phyloP scores from a whole-genome alignment of 1,284 basidiomycete species.

The Chondrostereum purpureum region DNA sequence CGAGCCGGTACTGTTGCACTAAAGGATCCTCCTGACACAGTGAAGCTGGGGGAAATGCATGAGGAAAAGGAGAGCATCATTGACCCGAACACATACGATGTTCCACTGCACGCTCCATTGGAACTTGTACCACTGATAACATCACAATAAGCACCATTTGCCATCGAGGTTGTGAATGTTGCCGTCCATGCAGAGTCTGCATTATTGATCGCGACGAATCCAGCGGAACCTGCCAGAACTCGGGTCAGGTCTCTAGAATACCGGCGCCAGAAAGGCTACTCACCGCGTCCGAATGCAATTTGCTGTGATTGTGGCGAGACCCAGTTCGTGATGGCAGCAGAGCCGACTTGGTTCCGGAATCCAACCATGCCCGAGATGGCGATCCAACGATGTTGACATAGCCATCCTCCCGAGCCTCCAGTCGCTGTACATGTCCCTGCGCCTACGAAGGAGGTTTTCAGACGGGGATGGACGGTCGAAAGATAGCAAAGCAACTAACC shows the following conservation, averaged over 20 bases:
- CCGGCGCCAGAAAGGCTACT: background rate
- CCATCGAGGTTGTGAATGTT: conserved; percentile 36
- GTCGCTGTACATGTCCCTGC: conserved; percentile 44
- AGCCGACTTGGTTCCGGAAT: conserved; percentile 55
- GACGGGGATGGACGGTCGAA: too few species aligned
- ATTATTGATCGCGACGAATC: conserved; percentile 48
- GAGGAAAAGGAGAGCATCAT: too few species aligned
- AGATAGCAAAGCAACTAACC: conserved; percentile 26
- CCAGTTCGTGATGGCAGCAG: conserved; percentile 46
- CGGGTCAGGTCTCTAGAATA: background rate
- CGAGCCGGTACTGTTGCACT: conserved; percentile 45
- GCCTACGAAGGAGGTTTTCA: too few species aligned
- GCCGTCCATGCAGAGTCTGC: conserved; percentile 32
- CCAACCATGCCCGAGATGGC: conserved; percentile 57
- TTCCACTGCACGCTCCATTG: conserved; percentile 30
- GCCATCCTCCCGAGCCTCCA: conserved; percentile 50
- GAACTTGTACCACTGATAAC: conserved; percentile 31
- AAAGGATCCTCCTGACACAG: conserved; percentile 47
- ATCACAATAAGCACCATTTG: conserved; percentile 43
- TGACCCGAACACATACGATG: conserved; percentile 33
- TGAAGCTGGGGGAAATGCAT: too few species aligned
- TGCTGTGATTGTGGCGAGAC: conserved; percentile 46
- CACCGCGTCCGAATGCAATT: conserved; percentile 61
- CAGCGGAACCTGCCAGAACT: conserved; percentile 24
- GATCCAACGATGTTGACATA: conserved; percentile 59